Conservation (phyloP, 495 filamentous ascomycete species). For the Aspergillus wentii region DNA sequence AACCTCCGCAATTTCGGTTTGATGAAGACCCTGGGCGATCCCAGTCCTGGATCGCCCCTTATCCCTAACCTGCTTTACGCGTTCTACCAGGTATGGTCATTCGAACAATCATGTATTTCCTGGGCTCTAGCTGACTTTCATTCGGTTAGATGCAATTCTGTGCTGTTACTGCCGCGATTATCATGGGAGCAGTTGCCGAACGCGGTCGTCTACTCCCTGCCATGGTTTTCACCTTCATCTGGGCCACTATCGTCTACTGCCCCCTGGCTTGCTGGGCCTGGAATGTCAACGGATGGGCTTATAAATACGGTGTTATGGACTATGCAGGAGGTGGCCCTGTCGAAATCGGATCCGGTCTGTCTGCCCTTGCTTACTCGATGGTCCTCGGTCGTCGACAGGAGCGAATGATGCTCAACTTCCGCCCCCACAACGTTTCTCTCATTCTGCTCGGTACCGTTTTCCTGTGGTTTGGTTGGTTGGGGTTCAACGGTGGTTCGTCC, state of each 20-base stretch:
- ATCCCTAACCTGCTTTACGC: slow-evolving; percentile 60
- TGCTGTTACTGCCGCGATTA: slow-evolving; percentile 85
- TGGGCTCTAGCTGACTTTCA: background rate
- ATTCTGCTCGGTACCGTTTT: slow-evolving; percentile 93
- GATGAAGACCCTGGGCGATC: slow-evolving; percentile 58
- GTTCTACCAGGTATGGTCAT: slow-evolving; percentile 64
- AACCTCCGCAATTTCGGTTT: slow-evolving; percentile 61
- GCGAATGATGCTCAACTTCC: slow-evolving; percentile 97
- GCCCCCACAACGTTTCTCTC: slow-evolving; percentile 95
- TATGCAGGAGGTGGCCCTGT: slow-evolving; percentile 97
- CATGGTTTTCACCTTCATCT: slow-evolving; percentile 92
- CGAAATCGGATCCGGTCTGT: slow-evolving; percentile 92
- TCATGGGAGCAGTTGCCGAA: slow-evolving; percentile 88
- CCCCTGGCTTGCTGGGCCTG: slow-evolving; percentile 93
- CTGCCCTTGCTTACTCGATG: slow-evolving; percentile 90
- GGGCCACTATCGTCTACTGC: slow-evolving; percentile 97
- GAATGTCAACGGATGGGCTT: slow-evolving; percentile 92
- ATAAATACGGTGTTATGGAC: slow-evolving; percentile 87
- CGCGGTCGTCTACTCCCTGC: slow-evolving; percentile 91
- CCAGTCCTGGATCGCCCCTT: slow-evolving; percentile 58
- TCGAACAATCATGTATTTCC: background rate
- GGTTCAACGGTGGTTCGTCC: slow-evolving; percentile 97
- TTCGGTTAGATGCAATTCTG: slow-evolving; percentile 84
- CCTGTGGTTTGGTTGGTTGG: slow-evolving; percentile 98
- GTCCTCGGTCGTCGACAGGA: slow-evolving; percentile 95